Base-by-base conservation (phyloP, 129 eudicot genomes). In the Flaveria trinervia region DNA sequence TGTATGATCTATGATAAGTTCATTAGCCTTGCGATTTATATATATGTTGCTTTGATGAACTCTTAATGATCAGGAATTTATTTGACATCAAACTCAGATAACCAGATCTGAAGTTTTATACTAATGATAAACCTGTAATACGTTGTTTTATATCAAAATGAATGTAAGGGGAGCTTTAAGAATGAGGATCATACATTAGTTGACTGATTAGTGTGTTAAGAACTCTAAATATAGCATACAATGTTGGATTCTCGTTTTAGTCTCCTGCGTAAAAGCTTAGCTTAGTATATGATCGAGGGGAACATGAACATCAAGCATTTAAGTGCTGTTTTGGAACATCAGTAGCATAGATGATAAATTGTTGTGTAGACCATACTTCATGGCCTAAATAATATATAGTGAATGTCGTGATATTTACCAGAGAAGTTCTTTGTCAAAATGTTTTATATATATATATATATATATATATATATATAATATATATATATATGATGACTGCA, bases 261-360 rank as follows among this genome's bases (percentile, higher is more conserved):
- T 55, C 56, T 50, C 15, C 4, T 20, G 33, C 15, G 8, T 22
- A 52, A 57, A 9, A 15, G 33, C 61, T 55, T 55, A 55, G 26
- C 61, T 55, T n/a, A 55, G 61, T 17, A 55, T 55, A n/a, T 55
- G 61, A 55, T n/a, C 61, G 2, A 55, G 61, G 61, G 61, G 36
- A 4, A 30, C 5, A 30, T 3, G 36, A 13, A 50, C 16, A 50
- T 13, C 18, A 50, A 50, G 41, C n/a, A 4, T 54, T 17, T 54
- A 54, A 57, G 28, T 26, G 41, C 12, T 2, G 17, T 11, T 26
- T 16, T 61, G 9, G 67, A 25, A 61, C 15, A 57, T 26, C 17
- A 61, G 67, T 25, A 61, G 17, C 16, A 60, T 30, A 30, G 36
- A 30, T 30, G 4, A 30, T 30, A 30, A 30, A 30, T 28, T 30